phyloP scores from a whole-genome alignment of 1,284 basidiomycete genomes.

The Schizophyllum commune region DNA sequence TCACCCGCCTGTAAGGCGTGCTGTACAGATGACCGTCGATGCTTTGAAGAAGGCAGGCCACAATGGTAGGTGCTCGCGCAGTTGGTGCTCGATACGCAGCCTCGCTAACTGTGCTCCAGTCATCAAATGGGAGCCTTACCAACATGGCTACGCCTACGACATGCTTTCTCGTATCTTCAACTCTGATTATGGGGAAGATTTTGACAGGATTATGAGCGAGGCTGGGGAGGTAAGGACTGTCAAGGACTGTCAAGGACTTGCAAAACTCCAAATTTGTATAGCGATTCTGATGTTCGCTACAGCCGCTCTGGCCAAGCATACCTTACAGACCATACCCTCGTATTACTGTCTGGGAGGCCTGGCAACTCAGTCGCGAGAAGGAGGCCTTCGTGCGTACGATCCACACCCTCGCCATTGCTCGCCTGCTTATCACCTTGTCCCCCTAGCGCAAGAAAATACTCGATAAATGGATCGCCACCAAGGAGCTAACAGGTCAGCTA shows the following conservation, averaged over 20 bases:
- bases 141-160: constrained; percentile 41
- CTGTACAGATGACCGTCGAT: constrained; percentile 45
- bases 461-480: not conserved
- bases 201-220: constrained; percentile 25
- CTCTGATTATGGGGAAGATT: constrained; percentile 36
- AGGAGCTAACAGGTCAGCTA: constrained; percentile 38
- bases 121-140: constrained; percentile 45
- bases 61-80: constrained; percentile 16
- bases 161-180: constrained; percentile 39
- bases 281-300: constrained; percentile 26
- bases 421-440: not conserved
- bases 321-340: constrained; percentile 5
- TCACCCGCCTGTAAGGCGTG: constrained; percentile 39
- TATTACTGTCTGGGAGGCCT: not conserved
- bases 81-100: constrained; percentile 10
- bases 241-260: constrained; percentile 24
- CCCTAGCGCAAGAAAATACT: not conserved
- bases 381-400: not conserved
- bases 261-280: constrained; percentile 13
- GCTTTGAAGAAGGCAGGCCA: constrained; percentile 56
- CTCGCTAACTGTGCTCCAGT: constrained; percentile 20
- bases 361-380: not conserved
- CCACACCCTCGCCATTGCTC: constrained; percentile 21
- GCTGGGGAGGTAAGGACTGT: constrained; percentile 32
- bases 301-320: constrained; percentile 26